Conservation (phyloP, 768 basidiomycete genomes). For the Mycena indigotica region DNA sequence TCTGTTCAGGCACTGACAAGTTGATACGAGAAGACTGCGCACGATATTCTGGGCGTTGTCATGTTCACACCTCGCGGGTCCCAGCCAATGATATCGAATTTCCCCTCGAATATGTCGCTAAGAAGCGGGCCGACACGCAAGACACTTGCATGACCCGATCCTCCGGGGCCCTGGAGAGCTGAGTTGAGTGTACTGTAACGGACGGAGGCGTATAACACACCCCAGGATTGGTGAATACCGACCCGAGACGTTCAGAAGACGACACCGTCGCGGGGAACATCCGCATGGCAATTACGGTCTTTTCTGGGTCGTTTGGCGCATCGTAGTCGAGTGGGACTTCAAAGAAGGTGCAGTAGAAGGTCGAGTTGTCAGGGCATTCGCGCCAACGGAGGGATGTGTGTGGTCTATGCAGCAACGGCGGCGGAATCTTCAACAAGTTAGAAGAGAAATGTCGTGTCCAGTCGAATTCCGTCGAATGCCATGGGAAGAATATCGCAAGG, state of each 20-base stretch:
- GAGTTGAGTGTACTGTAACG: background rate
- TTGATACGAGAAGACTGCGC: background rate
- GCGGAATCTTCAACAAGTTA: no score
- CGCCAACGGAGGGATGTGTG: constrained; percentile 4
- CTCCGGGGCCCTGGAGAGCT: constrained; percentile 11
- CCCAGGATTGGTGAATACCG: constrained; percentile 17
- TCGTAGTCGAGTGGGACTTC: constrained; percentile 12
- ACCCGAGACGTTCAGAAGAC: constrained; percentile 6
- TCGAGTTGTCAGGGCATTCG: constrained; percentile 12
- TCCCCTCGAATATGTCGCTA: constrained; percentile 14
- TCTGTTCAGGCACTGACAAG: background rate
- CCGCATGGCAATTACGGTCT: constrained; percentile 9
- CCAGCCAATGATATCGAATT: constrained; percentile 20
- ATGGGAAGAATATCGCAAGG: no score
- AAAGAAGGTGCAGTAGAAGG: constrained; percentile 16
- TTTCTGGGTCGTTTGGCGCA: background rate
- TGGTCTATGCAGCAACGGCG: background rate
- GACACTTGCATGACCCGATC: constrained; percentile 9
- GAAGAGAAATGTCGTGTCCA: no score
- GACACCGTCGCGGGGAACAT: constrained; percentile 12
- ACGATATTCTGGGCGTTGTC: constrained; percentile 18
- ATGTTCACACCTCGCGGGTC: constrained; percentile 19
- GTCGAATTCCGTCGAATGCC: no score
- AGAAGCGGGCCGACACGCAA: constrained; percentile 8
- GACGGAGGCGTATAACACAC: background rate